Evolutionary conservation across 345 rosid species (phyloP), one percentile per base, ranked within the genome.

Genomic region (Populus davidiana): DNA sequence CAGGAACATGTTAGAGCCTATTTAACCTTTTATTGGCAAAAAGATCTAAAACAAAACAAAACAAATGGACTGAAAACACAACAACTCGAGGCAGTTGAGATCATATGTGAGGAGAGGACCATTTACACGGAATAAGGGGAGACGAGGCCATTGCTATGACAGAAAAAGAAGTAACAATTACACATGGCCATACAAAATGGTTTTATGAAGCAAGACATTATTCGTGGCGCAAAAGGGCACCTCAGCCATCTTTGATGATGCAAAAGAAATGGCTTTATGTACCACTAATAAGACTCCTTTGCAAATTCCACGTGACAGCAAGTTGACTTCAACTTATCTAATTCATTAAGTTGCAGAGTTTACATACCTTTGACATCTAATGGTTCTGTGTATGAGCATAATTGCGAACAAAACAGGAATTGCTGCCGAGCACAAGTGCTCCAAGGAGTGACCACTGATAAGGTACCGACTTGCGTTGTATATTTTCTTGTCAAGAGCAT

Each of bases 381-480:
- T 70, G 81, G 78, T 83, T 84, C 98, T 87, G 70, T 72, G 75
- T 80, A 91, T 35, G 79, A 94, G 97, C 98, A 94, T 94, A 35
- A 90, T n/a, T 31, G 90, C 78, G 16, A 92, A 88, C 74, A 92
- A 74, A 78, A 87, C 77, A 38, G 88, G 89, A 49, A 88, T 84
- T 35, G 75, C 62, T 13, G 90, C 92, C 8, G 90, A 87, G 82
- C 90, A 89, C 77, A 92, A 75, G 82, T 94, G 97, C 83, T 75
- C 96, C 76, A 92, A 82, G 67, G 94, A 94, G 78, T 91, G 98
- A 11, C 98, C 96, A 1, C 96, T 92, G 78, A 94, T 88, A 64
- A 86, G 73, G 82, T 86, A 92, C 31, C 67, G 81, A 83, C 82
- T 91, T 2, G 85, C 86, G 25, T 20, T 79, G 84, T 94, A 92